A percentile compares a stretch with the other conserved stretches of the same genome.
Conservation (phyloP, 345 rosid genomes). For the Brassica carinata region DNA sequence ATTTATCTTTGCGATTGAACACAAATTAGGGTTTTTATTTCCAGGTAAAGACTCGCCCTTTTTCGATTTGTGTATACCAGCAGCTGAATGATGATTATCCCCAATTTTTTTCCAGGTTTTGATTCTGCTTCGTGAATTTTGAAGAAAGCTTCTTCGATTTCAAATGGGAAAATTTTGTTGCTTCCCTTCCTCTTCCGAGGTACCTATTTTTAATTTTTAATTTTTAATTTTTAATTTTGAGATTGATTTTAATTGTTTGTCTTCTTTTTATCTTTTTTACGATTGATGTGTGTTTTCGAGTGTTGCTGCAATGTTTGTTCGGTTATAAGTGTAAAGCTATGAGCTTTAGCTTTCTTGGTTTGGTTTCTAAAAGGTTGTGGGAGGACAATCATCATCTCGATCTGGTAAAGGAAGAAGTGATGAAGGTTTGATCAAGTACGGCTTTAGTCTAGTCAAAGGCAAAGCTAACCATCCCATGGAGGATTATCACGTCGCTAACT, state of each 20-base stretch:
- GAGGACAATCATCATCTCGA: slow-evolving; percentile 57
- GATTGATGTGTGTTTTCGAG: neutral
- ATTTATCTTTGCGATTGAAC: slow-evolving; percentile 26
- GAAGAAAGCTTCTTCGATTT: slow-evolving; percentile 34
- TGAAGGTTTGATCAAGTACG: slow-evolving; percentile 57
- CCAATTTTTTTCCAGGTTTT: slow-evolving; percentile 3
- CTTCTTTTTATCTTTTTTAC: neutral
- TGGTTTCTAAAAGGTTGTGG: slow-evolving; percentile 45
- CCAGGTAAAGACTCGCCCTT: slow-evolving; percentile 19
- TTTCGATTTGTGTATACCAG: neutral
- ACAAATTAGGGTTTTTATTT: slow-evolving; percentile 35
- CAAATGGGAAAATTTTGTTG: slow-evolving; percentile 41
- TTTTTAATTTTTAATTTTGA: neutral
- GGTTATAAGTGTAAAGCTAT: neutral
- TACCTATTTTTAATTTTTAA: neutral
- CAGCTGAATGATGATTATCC: neutral
- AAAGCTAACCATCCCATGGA: slow-evolving; percentile 91
- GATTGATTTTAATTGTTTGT: slow-evolving; percentile 1
- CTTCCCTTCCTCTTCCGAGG: slow-evolving; percentile 43
- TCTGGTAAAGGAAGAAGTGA: slow-evolving; percentile 71
- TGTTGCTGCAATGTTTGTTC: neutral
- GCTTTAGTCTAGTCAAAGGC: slow-evolving; percentile 72
- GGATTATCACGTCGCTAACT: slow-evolving; percentile 77
- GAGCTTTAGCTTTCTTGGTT: neutral
- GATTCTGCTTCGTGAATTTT: slow-evolving; percentile 19